A percentile compares a stretch with the other conserved stretches of the same genome.
Evolutionary conservation across 106 monocot species (phyloP).

Genomic region (Dendrobium huoshanense): DNA sequence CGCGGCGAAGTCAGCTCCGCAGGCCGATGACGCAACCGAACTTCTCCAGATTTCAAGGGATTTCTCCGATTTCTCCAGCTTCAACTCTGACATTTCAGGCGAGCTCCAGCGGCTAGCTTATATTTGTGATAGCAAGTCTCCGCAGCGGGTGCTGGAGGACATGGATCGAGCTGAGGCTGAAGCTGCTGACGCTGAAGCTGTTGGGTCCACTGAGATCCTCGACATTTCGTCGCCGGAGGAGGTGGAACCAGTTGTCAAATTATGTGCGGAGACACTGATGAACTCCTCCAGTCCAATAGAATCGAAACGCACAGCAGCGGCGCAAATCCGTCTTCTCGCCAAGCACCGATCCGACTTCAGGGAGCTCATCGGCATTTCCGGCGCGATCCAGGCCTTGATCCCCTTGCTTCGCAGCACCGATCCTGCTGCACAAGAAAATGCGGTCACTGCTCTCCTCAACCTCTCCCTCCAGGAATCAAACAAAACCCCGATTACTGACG

Average conservation of each 20-base stretch:
- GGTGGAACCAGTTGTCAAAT: slow-evolving; percentile 29
- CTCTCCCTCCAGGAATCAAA: slow-evolving; percentile 57
- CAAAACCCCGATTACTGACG: slow-evolving; percentile 36
- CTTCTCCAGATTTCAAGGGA: slow-evolving; percentile 42
- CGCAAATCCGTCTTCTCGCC: slow-evolving; percentile 40
- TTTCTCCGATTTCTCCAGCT: slow-evolving; percentile 46
- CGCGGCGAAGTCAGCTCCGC: neutral
- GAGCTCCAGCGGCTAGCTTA: slow-evolving; percentile 32
- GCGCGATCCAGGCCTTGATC: slow-evolving; percentile 46
- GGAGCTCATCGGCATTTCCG: slow-evolving; percentile 35
- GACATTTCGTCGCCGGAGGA: slow-evolving; percentile 14
- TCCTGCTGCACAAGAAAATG: slow-evolving; percentile 53
- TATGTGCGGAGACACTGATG: slow-evolving; percentile 33
- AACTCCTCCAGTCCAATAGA: slow-evolving; percentile 5
- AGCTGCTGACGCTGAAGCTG: neutral
- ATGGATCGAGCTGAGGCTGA: neutral
- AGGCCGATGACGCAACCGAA: slow-evolving; percentile 11
- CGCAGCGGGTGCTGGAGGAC: neutral
- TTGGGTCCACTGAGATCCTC: neutral
- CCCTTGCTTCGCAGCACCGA: slow-evolving; percentile 37
- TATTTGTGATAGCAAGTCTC: neutral
- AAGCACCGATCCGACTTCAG: slow-evolving; percentile 59
- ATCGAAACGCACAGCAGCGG: slow-evolving; percentile 32
- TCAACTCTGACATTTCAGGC: slow-evolving; percentile 57
- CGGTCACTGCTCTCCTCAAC: slow-evolving; percentile 72